Base-by-base conservation (phyloP, 345 rosid genomes). In the Conringia planisiliqua region DNA sequence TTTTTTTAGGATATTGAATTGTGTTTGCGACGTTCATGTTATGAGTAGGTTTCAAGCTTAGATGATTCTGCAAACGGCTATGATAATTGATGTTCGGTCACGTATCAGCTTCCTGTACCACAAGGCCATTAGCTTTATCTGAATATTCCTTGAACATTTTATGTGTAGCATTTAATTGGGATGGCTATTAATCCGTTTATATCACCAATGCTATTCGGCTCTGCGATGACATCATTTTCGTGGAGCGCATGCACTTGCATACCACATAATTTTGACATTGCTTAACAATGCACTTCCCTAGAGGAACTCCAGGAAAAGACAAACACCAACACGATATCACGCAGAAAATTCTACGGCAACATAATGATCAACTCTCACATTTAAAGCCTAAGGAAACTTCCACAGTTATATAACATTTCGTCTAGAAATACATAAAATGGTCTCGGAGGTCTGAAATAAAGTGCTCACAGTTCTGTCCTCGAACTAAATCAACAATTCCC, bases 291-390 rank as follows among this genome's bases (percentile, higher is more conserved):
- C 59, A 54, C 59, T 54, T 32, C 22, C 24, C 40, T 35, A 58
- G 14, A 35, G 7, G 7, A 13, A 26, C 50, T 62, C 67, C 9
- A 27, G 38, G 38, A 38, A 62, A 42, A 43, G 38, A 62, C 36
- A 18, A 26, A 62, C 29, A 42, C 52, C 4, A 42, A 27, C 36
- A 44, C n/a, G 0, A 1, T 27, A n/a, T 3, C 13, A n/a, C 43
- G n/a, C 20, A 22, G 48, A 38, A 36, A 22, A 1, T 27, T 61
- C 29, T 9, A 39, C 2, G 50, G 52, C 26, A 30, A 46, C 16
- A 46, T 16, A 17, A n/a, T 44, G 16, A 63, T 63, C 68, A 63
- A 63, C 27, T 43, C 38, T 44, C 26, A 29, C 69, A 63, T 64
- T 44, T 30, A 43, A 63, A 63, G 68, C 39, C 68, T 44, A 43